Percentiles rank a stretch among this genome's conserved stretches.
These are phyloP conservation scores for Clathrus columnatus DNA, from an alignment of 768 basidiomycete species.

Conservation along the genomic window DNA sequence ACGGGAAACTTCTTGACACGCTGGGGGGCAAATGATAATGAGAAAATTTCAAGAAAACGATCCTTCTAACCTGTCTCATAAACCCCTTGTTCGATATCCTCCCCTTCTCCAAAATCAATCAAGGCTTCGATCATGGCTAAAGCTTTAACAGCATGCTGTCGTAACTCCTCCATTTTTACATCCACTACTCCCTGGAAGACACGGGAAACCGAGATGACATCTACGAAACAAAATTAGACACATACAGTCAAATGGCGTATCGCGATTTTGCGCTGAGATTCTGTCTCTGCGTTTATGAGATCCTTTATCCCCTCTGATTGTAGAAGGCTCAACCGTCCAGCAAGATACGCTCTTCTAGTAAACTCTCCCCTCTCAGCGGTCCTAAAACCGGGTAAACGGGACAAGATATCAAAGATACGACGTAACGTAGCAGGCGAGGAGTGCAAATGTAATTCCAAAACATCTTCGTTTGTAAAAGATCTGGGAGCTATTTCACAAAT, in stretches of 20 bases:
- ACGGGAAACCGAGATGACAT: not conserved
- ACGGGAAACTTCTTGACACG: slow-evolving; percentile 37
- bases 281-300: slow-evolving; percentile 83
- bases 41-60: not conserved
- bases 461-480: slow-evolving; percentile 79
- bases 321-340: slow-evolving; percentile 76
- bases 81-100: slow-evolving; percentile 79
- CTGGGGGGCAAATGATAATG: slow-evolving; percentile 26
- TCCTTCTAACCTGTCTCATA: slow-evolving; percentile 51
- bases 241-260: slow-evolving; percentile 22
- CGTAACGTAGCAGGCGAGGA: slow-evolving; percentile 76
- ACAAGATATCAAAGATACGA: slow-evolving; percentile 57
- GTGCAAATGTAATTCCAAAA: slow-evolving; percentile 79
- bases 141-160: slow-evolving; percentile 58
- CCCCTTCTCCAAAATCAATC: slow-evolving; percentile 90
- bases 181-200: slow-evolving; percentile 58
- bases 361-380: slow-evolving; percentile 86
- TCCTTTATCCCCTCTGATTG: slow-evolving; percentile 86
- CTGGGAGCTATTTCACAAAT: slow-evolving; percentile 43
- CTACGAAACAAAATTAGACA: slow-evolving; percentile 4
- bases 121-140: slow-evolving; percentile 78
- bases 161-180: slow-evolving; percentile 51
- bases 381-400: slow-evolving; percentile 52
- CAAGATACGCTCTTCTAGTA: slow-evolving; percentile 73
- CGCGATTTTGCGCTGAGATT: slow-evolving; percentile 68